These are phyloP conservation scores for Endoconidiophora laricicola DNA, from an alignment of 2,329 filamentous ascomycete genomes.

Conservation along the genomic window DNA sequence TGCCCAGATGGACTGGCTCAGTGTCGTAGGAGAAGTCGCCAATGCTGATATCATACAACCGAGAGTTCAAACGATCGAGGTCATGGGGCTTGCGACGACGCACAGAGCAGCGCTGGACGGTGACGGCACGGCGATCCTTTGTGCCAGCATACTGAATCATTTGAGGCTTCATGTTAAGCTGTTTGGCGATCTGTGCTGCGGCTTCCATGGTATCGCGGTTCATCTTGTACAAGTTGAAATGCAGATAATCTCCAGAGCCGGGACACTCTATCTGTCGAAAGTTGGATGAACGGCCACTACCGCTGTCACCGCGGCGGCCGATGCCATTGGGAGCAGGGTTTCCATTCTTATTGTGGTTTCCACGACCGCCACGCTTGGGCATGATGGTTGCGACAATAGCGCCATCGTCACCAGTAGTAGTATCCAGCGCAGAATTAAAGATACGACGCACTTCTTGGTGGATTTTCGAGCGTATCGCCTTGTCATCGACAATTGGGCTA, in stretches of 20 bases:
- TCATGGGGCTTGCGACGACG: constrained; percentile 34
- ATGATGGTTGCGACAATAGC: constrained; percentile 53
- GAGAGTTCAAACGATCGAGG: constrained; percentile 47
- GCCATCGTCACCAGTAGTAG: constrained; percentile 38
- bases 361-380: constrained; percentile 22
- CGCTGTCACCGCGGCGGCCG: constrained; percentile 12
- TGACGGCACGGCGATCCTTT: constrained; percentile 78
- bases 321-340: background rate
- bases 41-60: constrained; percentile 45
- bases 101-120: constrained; percentile 64
- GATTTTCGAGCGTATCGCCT: constrained; percentile 28
- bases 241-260: constrained; percentile 54
- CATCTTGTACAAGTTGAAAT: constrained; percentile 90
- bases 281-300: constrained; percentile 3
- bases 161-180: constrained; percentile 58
- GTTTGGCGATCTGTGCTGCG: constrained; percentile 56
- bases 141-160: constrained; percentile 66
- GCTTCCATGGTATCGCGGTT: constrained; percentile 96
- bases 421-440: constrained; percentile 65
- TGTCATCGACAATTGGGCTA: constrained; percentile 28
- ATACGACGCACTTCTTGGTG: constrained; percentile 57
- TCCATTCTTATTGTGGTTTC: constrained; percentile 8
- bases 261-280: constrained; percentile 10
- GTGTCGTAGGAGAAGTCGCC: constrained; percentile 70
- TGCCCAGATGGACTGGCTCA: constrained; percentile 60